Evolutionary conservation across 1,284 basidiomycete genomes (phyloP), one percentile per base, ranked within the genome.

Genomic region (Heliocybe sulcata): DNA sequence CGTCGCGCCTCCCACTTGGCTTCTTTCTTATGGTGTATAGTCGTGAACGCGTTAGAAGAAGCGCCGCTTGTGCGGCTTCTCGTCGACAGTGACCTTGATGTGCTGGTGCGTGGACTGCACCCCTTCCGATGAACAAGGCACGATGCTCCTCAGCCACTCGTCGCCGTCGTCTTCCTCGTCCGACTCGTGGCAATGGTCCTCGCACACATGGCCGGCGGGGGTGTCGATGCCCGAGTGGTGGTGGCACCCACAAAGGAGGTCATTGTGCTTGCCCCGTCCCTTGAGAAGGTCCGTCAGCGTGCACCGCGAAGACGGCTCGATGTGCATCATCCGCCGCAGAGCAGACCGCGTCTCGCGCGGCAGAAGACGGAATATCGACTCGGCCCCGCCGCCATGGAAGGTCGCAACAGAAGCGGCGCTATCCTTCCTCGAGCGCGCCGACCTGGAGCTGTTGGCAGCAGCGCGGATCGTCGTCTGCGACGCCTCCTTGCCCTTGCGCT

Each of bases 351-450:
- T 87, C 73, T 98, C 96, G 57, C 96, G 87, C 3, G 96, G 96
- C 20, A 99, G 77, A 4, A 99, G 78, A n/a, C 94, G 84, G 81
- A 99, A 99, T 67, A 99, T 97, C 29, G 92, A 94, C 70, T 99
- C 96, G n/a, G 92, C 88, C 8, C 92, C 91, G 45, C 88, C 91
- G n/a, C 73, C 79, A 68, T 88, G 79, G 79, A 85, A 88, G n/a
- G 94, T 92, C 55, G 79, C 72, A 59, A 88, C 78, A 26, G 93
- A 91, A 51, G 79, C 73, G 58, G 83, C 72, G 65, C 81, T 79
- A 67, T 83, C 79, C 54, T 80, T 73, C 61, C 85, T 76, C 60
- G 78, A 64, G 59, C 86, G 75, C 26, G 50, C 12, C 8, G 50
- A 22, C 50, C 14, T 29, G 58, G 65, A 56, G 55, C 60, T 58